phyloP scores from a whole-genome alignment of 768 basidiomycete genomes.

The Hysterangium stoloniferum region DNA sequence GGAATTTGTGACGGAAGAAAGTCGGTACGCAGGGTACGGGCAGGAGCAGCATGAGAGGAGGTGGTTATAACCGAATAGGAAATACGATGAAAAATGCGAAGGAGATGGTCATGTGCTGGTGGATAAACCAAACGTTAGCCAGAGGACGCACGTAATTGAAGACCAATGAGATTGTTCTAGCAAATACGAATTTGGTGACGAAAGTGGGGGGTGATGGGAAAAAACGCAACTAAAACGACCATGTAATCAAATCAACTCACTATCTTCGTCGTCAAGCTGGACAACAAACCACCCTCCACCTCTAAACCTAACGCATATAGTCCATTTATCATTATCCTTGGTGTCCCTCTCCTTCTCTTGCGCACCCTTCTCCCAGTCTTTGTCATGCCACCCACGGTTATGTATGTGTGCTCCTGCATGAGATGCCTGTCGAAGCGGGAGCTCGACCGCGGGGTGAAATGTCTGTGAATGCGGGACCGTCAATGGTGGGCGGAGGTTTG shows the following conservation, averaged over 20 bases:
- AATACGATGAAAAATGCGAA: constrained; percentile 5
- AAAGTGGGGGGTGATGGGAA: no score
- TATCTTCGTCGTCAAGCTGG: neutral
- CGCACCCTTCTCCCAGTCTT: no score
- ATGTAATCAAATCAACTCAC: no score
- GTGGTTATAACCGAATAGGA: neutral
- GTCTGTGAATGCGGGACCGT: neutral
- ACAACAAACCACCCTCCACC: neutral
- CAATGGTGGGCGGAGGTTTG: neutral
- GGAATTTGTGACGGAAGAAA: constrained; percentile 10
- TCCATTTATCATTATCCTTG: no score
- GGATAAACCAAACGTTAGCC: neutral
- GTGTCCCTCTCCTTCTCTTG: no score
- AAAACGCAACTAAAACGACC: no score
- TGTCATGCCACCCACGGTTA: no score
- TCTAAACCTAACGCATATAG: constrained; percentile 2
- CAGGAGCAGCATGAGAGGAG: neutral
- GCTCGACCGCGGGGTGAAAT: neutral
- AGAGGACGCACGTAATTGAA: no score
- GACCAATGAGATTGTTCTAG: no score
- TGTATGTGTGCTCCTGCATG: no score
- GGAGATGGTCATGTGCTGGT: constrained; percentile 6
- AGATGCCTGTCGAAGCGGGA: neutral
- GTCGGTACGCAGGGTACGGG: constrained; percentile 7
- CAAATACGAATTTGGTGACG: no score